A percentile compares a stretch with the other conserved stretches of the same genome.
Evolutionary conservation across 306 rosid species (phyloP).

Genomic region (Mimosa pudica): DNA sequence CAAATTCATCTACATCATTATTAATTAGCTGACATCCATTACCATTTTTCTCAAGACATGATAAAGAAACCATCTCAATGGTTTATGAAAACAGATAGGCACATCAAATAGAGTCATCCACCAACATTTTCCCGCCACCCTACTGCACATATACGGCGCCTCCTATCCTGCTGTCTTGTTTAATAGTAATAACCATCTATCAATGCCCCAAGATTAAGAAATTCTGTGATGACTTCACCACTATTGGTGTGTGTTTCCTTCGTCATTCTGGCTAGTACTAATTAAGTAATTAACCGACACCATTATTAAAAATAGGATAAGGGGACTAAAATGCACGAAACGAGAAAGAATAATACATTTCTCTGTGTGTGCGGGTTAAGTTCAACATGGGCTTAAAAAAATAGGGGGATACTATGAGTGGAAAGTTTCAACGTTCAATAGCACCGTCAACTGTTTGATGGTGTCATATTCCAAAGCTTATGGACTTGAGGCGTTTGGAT

Average conservation of each 20-base stretch:
- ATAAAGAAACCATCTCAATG: background rate
- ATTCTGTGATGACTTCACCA: background rate
- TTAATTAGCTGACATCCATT: background rate
- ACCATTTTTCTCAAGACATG: background rate
- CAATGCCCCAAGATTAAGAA: background rate
- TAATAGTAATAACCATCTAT: too few species aligned
- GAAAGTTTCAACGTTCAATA: background rate
- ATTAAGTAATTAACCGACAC: background rate
- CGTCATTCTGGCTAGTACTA: background rate
- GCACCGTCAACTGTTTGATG: conserved; percentile 2
- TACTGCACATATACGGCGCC: background rate
- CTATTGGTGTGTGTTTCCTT: background rate
- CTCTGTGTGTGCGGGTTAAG: background rate
- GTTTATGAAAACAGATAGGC: background rate
- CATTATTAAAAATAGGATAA: background rate
- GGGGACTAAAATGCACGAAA: background rate
- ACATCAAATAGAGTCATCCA: background rate
- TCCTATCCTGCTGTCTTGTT: background rate
- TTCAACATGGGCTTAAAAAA: background rate
- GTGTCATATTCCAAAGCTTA: conserved; percentile 10
- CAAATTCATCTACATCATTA: background rate
- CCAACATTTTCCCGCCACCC: background rate
- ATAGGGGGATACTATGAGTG: background rate
- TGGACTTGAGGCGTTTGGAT: conserved; percentile 30
- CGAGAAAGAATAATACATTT: background rate